Base-by-base conservation (phyloP, 2,329 filamentous ascomycete genomes). In the Pezicula radicicola region DNA sequence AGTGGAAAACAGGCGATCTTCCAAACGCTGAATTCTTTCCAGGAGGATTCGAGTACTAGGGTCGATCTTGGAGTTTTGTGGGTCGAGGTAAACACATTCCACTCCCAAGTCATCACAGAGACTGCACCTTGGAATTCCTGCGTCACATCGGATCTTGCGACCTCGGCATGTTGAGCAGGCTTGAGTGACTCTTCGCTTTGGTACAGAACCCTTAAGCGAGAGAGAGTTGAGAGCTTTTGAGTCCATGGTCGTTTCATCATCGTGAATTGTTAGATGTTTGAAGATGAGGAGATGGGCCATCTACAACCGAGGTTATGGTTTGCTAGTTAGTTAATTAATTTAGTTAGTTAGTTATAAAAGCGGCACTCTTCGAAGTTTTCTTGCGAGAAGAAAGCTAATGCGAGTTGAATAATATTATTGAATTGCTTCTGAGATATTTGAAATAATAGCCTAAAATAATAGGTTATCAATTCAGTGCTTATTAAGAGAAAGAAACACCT, bases 71-170 rank as follows among this genome's bases (percentile, higher is more conserved):
- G 61, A 61, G 9, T 64, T 61, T 19, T 63, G 57, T 27, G 64
- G 56, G 40, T 67, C 64, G n/a, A 56, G 52, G 16, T 67, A 67
- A 3, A 64, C 48, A 48, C 65, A 67, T 30, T 65, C 64, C 1
- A 66, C 63, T 25, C 63, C 57, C 6, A 66, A 63, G 2, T 55
- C 37, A n/a, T 56, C 33, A 40, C 65, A 67, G 7, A 64, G 51
- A 21, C 64, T 57, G 45, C 65, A 67, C 49, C 55, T 57, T 3
- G 65, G 65, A 46, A 64, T 54, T 1, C 54, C 62, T 10, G 64
- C 65, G 43, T 67, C 65, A 41, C 65, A 67, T 2, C 65, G 59
- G 2, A 61, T 65, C 52, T 67, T 67, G 21, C 65, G 62, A n/a
- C 57, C 52, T 5, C 64, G 61, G 42, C 65, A 67, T 13, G 65